A percentile compares a stretch with the other conserved stretches of the same genome.
phyloP scores from a whole-genome alignment of 1,284 basidiomycete species.

The Cryptococcus hybrid region DNA sequence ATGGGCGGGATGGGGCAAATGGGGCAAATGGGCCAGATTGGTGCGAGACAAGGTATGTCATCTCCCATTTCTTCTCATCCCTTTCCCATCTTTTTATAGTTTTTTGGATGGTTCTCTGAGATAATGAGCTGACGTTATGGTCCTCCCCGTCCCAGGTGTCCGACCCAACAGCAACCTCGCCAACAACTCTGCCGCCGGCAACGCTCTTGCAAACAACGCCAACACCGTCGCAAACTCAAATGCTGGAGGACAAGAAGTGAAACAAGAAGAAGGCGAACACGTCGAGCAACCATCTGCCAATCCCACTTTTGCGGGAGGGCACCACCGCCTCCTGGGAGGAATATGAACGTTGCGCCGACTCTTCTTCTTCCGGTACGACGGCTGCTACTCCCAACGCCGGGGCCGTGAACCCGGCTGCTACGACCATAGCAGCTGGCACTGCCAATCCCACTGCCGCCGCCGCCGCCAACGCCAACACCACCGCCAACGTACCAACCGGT shows the following conservation, averaged over 20 bases:
- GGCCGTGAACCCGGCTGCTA: neutral
- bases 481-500: neutral
- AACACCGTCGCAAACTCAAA: too few species aligned
- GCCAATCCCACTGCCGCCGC: too few species aligned
- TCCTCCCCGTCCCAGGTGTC: too few species aligned
- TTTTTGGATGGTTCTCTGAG: neutral
- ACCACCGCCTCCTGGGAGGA: too few species aligned
- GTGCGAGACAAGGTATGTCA: neutral
- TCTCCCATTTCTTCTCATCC: neutral
- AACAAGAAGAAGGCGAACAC: conserved; percentile 2
- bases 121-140: neutral
- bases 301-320: neutral
- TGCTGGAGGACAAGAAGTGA: neutral
- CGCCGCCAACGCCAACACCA: neutral
- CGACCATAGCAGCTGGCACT: neutral
- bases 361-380: too few species aligned
- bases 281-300: neutral
- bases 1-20: conserved; percentile 9
- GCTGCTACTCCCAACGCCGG: too few species aligned
- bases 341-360: too few species aligned
- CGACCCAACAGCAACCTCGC: too few species aligned
- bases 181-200: neutral
- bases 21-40: conserved; percentile 10
- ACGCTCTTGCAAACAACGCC: too few species aligned
- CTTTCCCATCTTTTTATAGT: too few species aligned